phyloP scores from a whole-genome alignment of 805 yeast genomes.

The Metschnikowia lunata region DNA sequence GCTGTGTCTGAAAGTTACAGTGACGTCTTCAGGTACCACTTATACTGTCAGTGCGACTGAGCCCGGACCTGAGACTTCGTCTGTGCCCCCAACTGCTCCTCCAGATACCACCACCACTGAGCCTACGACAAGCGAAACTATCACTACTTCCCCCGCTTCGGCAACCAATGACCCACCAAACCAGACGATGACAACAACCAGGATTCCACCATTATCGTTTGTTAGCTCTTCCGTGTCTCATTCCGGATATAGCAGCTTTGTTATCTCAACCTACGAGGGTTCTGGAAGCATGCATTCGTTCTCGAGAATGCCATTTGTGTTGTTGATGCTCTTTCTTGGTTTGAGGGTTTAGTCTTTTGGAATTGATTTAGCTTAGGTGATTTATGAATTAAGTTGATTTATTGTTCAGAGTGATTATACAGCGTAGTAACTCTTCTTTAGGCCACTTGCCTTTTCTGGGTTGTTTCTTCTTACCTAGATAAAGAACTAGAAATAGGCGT shows the following conservation, averaged over 20 bases:
- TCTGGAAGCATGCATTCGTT: slow-evolving; percentile 1
- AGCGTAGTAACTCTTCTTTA: too few relatives aligned
- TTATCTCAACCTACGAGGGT: slow-evolving; percentile 3
- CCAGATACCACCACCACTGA: not conserved
- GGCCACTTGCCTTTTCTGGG: too few relatives aligned
- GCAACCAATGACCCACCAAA: not conserved
- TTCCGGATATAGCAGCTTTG: not conserved
- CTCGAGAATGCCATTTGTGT: not conserved
- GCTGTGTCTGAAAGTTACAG: not conserved
- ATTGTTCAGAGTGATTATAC: too few relatives aligned
- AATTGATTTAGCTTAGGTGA: too few relatives aligned
- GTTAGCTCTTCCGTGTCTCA: not conserved
- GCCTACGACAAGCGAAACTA: not conserved
- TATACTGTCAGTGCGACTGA: not conserved
- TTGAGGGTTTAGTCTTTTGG: not conserved
- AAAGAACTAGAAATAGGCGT: too few relatives aligned
- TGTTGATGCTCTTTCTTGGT: slow-evolving; percentile 3
- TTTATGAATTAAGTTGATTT: not conserved
- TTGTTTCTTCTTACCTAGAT: too few relatives aligned
- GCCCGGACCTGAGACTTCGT: not conserved
- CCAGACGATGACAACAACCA: not conserved
- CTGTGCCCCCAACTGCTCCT: not conserved
- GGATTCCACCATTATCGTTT: not conserved
- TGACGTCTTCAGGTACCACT: too few relatives aligned
- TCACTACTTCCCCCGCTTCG: not conserved